Conservation (phyloP, 2,329 filamentous ascomycete genomes). For the Penicillium oxalicum region DNA sequence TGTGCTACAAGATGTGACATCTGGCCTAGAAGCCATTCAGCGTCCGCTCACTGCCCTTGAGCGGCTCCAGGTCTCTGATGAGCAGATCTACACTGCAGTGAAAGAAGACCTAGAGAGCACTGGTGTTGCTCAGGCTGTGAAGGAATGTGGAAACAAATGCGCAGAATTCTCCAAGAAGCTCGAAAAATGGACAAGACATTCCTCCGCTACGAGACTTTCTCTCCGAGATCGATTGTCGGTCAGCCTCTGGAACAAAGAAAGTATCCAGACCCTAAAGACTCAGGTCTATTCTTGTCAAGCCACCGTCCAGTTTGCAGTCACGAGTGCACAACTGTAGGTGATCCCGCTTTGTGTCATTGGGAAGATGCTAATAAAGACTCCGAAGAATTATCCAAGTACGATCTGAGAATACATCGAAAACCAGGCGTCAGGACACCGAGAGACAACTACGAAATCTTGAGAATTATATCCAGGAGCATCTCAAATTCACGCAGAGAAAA, state of each 20-base stretch:
- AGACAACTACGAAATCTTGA: not conserved
- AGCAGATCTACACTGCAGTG: not conserved
- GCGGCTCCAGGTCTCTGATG: slow-evolving; percentile 6
- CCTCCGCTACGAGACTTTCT: slow-evolving; percentile 1
- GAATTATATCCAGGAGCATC: not conserved
- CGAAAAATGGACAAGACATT: slow-evolving; percentile 6
- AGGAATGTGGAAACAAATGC: slow-evolving; percentile 1
- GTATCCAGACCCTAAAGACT: not conserved
- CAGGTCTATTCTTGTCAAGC: not conserved
- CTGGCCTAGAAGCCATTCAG: slow-evolving; percentile 5
- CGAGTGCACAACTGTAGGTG: not conserved
- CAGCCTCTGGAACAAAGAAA: not conserved
- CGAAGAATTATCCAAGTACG: not conserved
- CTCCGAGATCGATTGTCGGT: not conserved
- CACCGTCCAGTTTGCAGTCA: not conserved
- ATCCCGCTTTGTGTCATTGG: not conserved
- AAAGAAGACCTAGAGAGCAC: slow-evolving; percentile 7
- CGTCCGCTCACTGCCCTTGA: slow-evolving; percentile 6
- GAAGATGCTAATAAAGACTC: not conserved
- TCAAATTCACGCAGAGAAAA: not conserved
- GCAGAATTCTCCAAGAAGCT: not conserved
- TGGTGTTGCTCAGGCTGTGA: slow-evolving; percentile 5
- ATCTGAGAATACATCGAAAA: not conserved
- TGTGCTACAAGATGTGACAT: slow-evolving; percentile 8
- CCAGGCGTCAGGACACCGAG: not conserved